A percentile compares a stretch with the other conserved stretches of the same genome.
These are phyloP conservation scores for Coniferiporia sulphurascens DNA, from an alignment of 1,284 basidiomycete genomes.

Conservation along the genomic window DNA sequence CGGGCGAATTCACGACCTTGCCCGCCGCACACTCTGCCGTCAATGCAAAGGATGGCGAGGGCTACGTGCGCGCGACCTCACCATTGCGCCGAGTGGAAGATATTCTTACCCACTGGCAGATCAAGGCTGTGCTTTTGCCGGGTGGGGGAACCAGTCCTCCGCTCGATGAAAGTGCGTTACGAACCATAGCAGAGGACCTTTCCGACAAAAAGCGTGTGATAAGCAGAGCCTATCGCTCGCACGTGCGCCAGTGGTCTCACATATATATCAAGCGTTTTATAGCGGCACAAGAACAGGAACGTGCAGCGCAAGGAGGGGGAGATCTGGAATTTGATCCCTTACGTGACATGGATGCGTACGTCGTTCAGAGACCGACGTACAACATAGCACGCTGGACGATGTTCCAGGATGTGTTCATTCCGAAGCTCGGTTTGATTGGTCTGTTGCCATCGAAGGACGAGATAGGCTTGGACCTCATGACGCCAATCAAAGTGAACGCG, in stretches of 20 bases:
- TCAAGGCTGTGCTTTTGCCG: conserved; percentile 71
- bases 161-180: conserved; percentile 43
- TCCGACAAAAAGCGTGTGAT: conserved; percentile 27
- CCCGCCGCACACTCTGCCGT: conserved; percentile 68
- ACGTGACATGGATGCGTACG: neutral
- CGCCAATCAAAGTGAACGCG: conserved; percentile 3
- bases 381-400: neutral
- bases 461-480: neutral
- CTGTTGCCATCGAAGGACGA: neutral
- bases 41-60: conserved; percentile 64
- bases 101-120: conserved; percentile 89
- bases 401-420: conserved; percentile 8
- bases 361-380: neutral
- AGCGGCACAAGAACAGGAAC: neutral
- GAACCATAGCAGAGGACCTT: conserved; percentile 22
- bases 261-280: conserved; percentile 30
- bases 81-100: conserved; percentile 87
- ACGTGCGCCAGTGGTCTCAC: conserved; percentile 31
- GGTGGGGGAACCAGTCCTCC: conserved; percentile 25
- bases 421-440: conserved; percentile 5
- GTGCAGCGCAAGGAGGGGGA: neutral
- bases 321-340: neutral
- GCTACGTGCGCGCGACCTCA: conserved; percentile 83
- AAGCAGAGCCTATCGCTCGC: conserved; percentile 29
- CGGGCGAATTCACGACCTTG: conserved; percentile 43